Evolutionary conservation across 2,329 filamentous ascomycete species (phyloP), one percentile per base, ranked within the genome.

Genomic region (Plectosphaerella sp.): DNA sequence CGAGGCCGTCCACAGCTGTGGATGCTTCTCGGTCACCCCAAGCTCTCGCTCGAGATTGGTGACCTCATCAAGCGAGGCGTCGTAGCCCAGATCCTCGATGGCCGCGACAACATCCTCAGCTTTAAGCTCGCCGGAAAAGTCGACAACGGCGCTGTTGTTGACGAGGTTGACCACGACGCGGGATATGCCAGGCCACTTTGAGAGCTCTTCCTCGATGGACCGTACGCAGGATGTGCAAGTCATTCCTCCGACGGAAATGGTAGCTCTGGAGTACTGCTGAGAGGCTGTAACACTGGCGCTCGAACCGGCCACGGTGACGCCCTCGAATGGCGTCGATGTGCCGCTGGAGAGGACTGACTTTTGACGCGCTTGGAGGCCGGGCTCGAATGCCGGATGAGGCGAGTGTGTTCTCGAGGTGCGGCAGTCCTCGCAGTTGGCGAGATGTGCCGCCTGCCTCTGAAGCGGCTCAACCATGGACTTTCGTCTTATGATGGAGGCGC

Each of bases 141-240:
- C 76, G 22, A 90, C 72, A 0, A 73, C 77, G 5, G 84, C 87
- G 58, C 82, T 88, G 67, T 89, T 86, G 20, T 80, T 79, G 46
- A 90, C 75, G 10, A 91, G 72, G 58, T 84, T 88, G 59, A 91
- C 80, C 1, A 72, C 72, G 41, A 81, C 74, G 5, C 79, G 77
- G 48, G 75, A 72, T 24, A 90, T 72, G 72, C 79, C 86, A 5
- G 79, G 73, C 20, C 76, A 67, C 55, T 82, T 79, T 46, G 79
- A 70, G 37, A 91, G 66, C 56, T 80, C 79, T 7, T 77, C 70
- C 12, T 79, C 84, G 58, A 91, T 81, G 39, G 76, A 74, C 61
- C 84, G 85, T 50, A 77, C 77, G 61, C 88, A 91, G 12, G 85
- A 78, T 14, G 83, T 82, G 63, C 88, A 91, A 4, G 84, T 89